Evolutionary conservation across 2,329 filamentous ascomycete genomes (phyloP).

Genomic region (Cladosporium sphaerospermum): DNA sequence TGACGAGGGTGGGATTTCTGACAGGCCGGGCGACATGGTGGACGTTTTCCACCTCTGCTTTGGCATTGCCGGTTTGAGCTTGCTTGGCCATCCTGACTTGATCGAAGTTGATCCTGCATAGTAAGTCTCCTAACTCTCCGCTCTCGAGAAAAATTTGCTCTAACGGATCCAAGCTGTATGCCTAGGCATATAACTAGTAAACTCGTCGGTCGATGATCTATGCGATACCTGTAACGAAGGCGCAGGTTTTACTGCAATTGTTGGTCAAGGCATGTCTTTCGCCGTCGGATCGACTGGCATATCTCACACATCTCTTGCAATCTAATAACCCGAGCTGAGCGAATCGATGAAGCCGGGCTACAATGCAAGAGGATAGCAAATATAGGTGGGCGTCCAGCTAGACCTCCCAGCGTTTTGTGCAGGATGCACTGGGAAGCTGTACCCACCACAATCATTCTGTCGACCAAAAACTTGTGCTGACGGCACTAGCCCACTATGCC

Average conservation of each 20-base stretch:
- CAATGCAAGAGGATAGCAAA: constrained; percentile 61
- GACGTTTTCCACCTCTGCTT: constrained; percentile 97
- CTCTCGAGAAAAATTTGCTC: background rate
- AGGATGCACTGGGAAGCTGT: constrained; percentile 20
- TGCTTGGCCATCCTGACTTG: constrained; percentile 70
- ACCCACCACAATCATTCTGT: constrained; percentile 18
- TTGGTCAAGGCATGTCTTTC: no score
- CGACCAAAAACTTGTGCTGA: no score
- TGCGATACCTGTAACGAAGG: background rate
- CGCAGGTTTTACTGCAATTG: background rate
- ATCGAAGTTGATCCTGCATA: constrained; percentile 83
- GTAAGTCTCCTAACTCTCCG: constrained; percentile 39
- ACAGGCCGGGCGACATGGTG: constrained; percentile 88
- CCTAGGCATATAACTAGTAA: constrained; percentile 60
- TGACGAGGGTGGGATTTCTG: constrained; percentile 77
- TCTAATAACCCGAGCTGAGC: constrained; percentile 60
- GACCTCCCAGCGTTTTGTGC: constrained; percentile 19
- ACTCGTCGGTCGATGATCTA: constrained; percentile 41
- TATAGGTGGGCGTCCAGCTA: constrained; percentile 23
- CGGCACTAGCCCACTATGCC: no score
- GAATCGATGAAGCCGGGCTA: constrained; percentile 57
- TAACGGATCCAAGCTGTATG: constrained; percentile 29
- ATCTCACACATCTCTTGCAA: constrained; percentile 50
- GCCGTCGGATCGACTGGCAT: no score
- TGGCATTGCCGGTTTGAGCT: constrained; percentile 77